Percentiles rank a stretch among this genome's conserved stretches.
Conservation (phyloP, 768 basidiomycete species). For the Aureoboletus auriporus region DNA sequence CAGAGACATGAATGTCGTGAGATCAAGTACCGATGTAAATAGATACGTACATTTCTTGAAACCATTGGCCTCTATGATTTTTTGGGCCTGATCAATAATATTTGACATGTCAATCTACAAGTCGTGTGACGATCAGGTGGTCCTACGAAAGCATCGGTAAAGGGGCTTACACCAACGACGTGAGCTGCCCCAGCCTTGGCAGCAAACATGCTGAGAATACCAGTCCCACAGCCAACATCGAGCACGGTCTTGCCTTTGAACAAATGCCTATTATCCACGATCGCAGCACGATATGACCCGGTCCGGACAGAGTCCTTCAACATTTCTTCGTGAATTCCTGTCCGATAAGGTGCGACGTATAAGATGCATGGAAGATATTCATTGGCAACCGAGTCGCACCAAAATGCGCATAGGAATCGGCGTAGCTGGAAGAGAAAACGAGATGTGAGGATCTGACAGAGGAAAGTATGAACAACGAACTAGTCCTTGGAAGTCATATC, state of each 20-base stretch:
- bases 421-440: conserved; percentile 61
- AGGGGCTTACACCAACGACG: conserved; percentile 77
- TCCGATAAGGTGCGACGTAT: conserved; percentile 2
- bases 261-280: conserved; percentile 89
- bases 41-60: conserved; percentile 82
- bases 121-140: conserved; percentile 11
- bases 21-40: background rate
- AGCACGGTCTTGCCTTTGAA: conserved; percentile 97
- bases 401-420: conserved; percentile 94
- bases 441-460: conserved; percentile 34
- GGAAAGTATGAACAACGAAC: conserved; percentile 45
- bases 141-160: conserved; percentile 1
- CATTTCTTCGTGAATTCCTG: conserved; percentile 99
- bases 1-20: conserved; percentile 1
- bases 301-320: conserved; percentile 95
- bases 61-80: conserved; percentile 94
- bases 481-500: conserved; percentile 85
- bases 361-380: conserved; percentile 1
- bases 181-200: conserved; percentile 92
- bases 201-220: conserved; percentile 97
- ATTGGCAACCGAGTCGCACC: conserved; percentile 43
- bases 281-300: conserved; percentile 90
- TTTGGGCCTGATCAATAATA: conserved; percentile 98
- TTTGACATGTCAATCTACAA: conserved; percentile 98
- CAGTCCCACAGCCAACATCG: conserved; percentile 98